phyloP scores from a whole-genome alignment of 768 basidiomycete genomes.

The Leccinum longicurvipes region DNA sequence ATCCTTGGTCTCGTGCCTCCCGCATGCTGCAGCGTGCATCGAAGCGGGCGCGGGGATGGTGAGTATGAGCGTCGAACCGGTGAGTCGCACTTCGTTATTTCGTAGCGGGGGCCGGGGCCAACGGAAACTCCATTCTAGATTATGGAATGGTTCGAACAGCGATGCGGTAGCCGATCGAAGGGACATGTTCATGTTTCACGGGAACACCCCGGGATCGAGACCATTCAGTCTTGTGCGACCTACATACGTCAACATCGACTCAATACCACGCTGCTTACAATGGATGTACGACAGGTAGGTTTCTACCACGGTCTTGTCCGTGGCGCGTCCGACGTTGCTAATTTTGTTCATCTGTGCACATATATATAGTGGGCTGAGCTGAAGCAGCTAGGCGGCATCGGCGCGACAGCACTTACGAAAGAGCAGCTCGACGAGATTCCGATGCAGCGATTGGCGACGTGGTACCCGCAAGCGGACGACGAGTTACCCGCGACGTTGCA shows the following conservation, averaged over 20 bases:
- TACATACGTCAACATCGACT: conserved; percentile 42
- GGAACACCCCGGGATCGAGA: conserved; percentile 43
- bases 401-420: conserved; percentile 42
- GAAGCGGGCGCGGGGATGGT: conserved; percentile 48
- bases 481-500: conserved; percentile 29
- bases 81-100: conserved; percentile 28
- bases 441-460: conserved; percentile 30
- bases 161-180: conserved; percentile 5
- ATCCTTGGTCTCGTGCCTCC: conserved; percentile 47
- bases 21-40: conserved; percentile 54
- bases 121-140: conserved; percentile 29
- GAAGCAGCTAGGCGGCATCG: conserved; percentile 39
- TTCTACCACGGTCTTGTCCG: neutral
- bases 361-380: conserved; percentile 39
- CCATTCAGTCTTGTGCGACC: conserved; percentile 42
- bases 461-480: conserved; percentile 25
- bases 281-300: conserved; percentile 40
- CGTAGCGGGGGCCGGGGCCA: neutral
- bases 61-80: conserved; percentile 48
- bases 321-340: neutral
- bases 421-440: conserved; percentile 36
- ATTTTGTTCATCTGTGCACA: neutral
- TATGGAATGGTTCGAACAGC: conserved; percentile 41
- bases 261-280: conserved; percentile 40
- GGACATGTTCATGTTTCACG: neutral